phyloP scores from a whole-genome alignment of 495 filamentous ascomycete species.

The Podospora pseudopauciseta region DNA sequence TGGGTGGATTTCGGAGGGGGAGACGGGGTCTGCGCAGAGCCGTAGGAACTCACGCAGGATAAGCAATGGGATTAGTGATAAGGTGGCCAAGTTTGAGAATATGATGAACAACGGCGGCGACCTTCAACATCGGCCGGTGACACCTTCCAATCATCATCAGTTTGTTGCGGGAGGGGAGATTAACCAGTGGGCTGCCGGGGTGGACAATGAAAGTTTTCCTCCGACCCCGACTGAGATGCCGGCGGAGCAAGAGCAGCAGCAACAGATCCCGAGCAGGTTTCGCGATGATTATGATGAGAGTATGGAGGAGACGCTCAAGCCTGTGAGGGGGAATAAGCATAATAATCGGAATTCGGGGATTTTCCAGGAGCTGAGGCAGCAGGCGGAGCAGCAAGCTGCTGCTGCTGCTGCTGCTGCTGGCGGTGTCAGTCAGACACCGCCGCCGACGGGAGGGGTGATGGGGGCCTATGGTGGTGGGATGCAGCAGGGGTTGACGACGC shows the following conservation, averaged over 20 bases:
- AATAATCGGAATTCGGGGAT: constrained; percentile 35
- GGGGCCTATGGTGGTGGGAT: constrained; percentile 27
- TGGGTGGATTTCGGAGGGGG: constrained; percentile 46
- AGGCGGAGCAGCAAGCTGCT: constrained; percentile 34
- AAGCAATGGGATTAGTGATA: constrained; percentile 53
- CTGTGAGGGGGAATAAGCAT: constrained; percentile 31
- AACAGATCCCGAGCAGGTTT: constrained; percentile 37
- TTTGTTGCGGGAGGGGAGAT: constrained; percentile 52
- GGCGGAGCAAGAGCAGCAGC: constrained; percentile 33
- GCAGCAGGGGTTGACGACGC: constrained; percentile 38
- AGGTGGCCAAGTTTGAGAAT: constrained; percentile 50
- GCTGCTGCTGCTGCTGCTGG: constrained; percentile 10
- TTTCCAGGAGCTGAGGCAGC: constrained; percentile 46
- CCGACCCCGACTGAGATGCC: constrained; percentile 48
- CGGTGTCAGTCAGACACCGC: constrained; percentile 24
- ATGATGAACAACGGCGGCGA: constrained; percentile 32
- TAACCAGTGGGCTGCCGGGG: constrained; percentile 8
- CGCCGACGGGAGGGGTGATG: constrained; percentile 39
- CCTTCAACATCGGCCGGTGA: constrained; percentile 47
- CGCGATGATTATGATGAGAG: constrained; percentile 51
- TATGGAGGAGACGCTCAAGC: constrained; percentile 58
- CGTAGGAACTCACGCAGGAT: constrained; percentile 43
- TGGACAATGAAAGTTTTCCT: constrained; percentile 43
- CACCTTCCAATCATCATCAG: constrained; percentile 49
- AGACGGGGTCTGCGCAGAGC: constrained; percentile 34